Evolutionary conservation across 768 basidiomycete species (phyloP).

Genomic region (Lactarius hengduanensis): DNA sequence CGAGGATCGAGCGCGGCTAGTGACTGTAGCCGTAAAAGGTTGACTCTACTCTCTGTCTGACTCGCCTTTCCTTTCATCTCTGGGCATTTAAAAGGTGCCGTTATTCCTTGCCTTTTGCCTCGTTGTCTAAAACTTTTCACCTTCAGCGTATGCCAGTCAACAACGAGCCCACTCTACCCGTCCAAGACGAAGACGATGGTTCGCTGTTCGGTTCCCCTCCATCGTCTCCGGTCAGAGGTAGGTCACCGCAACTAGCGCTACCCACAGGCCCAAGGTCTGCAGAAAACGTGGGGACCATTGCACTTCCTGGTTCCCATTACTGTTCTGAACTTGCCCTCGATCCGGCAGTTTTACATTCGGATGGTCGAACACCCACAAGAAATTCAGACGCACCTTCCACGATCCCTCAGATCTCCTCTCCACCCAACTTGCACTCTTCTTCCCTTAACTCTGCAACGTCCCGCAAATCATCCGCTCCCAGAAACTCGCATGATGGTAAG

Average conservation of each 20-base stretch:
- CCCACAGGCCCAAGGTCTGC: conserved; percentile 49
- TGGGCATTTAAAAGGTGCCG: conserved; percentile 16
- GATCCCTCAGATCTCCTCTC: conserved; percentile 8
- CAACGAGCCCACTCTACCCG: conserved; percentile 15
- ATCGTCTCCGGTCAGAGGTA: conserved; percentile 53
- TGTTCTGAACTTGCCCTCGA: conserved; percentile 83
- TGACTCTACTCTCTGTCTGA: not conserved
- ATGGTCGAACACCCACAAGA: conserved; percentile 33
- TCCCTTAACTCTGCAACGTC: conserved; percentile 26
- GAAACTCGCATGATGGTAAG: conserved; percentile 36
- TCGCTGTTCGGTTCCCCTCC: conserved; percentile 83
- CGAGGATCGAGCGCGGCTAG: not conserved
- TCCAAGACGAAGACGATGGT: conserved; percentile 37
- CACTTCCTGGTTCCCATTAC: conserved; percentile 93
- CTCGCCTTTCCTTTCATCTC: not conserved
- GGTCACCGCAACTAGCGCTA: conserved; percentile 63
- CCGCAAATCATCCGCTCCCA: conserved; percentile 20
- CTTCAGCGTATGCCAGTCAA: conserved; percentile 31
- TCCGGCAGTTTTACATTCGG: conserved; percentile 70
- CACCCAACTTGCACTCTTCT: conserved; percentile 25
- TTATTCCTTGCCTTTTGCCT: not conserved
- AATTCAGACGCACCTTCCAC: conserved; percentile 38
- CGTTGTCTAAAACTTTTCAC: not conserved
- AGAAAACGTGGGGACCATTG: conserved; percentile 97
- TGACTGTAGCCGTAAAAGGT: not conserved